A percentile compares a stretch with the other conserved stretches of the same genome.
phyloP scores from a whole-genome alignment of 129 eudicot species.

The Saussurea involucrata region DNA sequence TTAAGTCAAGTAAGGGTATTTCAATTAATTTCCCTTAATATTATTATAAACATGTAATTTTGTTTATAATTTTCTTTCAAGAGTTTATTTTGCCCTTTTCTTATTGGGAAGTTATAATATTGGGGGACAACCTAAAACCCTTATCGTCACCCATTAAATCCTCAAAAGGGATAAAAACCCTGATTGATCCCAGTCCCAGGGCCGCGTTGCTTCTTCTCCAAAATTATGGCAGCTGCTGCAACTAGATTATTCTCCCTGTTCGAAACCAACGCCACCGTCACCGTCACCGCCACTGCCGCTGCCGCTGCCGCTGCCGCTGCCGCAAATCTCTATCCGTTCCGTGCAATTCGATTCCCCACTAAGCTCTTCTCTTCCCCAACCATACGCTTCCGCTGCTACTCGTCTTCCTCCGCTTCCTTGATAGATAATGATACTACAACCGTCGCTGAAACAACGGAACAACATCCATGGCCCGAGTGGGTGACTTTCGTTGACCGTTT shows the following conservation, averaged over 20 bases:
- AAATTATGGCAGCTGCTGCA: conserved; percentile 28
- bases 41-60: too few relatives aligned
- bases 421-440: conserved; percentile 24
- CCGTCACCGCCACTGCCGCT: conserved; percentile 7
- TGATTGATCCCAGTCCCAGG: conserved; percentile 14
- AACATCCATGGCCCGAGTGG: conserved; percentile 98
- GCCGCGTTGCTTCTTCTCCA: background rate
- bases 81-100: background rate
- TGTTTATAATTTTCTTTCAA: background rate
- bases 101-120: background rate
- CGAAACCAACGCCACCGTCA: conserved; percentile 19
- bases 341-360: conserved; percentile 21
- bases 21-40: too few relatives aligned
- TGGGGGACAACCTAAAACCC: conserved; percentile 20
- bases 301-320: conserved; percentile 7
- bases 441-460: conserved; percentile 6
- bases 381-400: conserved; percentile 47
- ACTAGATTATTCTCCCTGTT: conserved; percentile 32
- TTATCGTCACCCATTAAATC: background rate
- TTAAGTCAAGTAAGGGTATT: too few relatives aligned
- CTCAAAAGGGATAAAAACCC: conserved; percentile 18
- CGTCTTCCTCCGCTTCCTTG: conserved; percentile 39
- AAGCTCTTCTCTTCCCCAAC: conserved; percentile 25
- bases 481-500: conserved; percentile 68
- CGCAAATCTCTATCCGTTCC: conserved; percentile 21